Evolutionary conservation across 2,329 filamentous ascomycete species (phyloP), one percentile per base, ranked within the genome.

Genomic region (Pseudocercospora vitis): DNA sequence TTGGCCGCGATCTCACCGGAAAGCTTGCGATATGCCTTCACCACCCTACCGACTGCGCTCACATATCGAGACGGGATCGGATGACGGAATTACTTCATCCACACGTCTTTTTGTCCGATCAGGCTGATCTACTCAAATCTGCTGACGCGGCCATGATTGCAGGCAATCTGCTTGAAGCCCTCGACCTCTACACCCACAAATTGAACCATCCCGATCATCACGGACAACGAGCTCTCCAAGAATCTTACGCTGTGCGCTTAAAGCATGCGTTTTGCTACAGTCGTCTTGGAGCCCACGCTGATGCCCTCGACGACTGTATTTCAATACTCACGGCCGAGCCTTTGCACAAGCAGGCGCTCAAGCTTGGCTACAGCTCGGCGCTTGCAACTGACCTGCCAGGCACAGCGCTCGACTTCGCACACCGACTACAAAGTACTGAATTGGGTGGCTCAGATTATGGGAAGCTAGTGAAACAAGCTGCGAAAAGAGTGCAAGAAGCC

Each of bases 41-140:
- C 21, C 56, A 58, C 37, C 49, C 56, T 1, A 50, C 19, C 14
- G 50, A 55, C 49, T 53, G 52, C 32, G 21, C 24, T 11, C 14
- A 19, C 33, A 12, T 37, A 14, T 45, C 26, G 29, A 19, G n/a
- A 23, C 19, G 9, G 3, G 18, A 26, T 23, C 12, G 9, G 7
- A 24, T 31, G 14, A 39, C 24, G 14, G 6, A 39, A 11, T 16
- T 29, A 12, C 33, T 23, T 12, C 44, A 37, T 24, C 24, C 35
- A n/a, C 14, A 29, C 23, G 11, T 11, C 23, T 42, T 7, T 7
- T 32, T 50, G 11, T 7, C 21, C 12, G 31, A 31, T 14, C 9
- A 48, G 6, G 23, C 14, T 19, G 44, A 48, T 7, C 24, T 24
- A 7, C 32, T 47, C n/a, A 40, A 48, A 7, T 14, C 18, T 32